phyloP scores from a whole-genome alignment of 2,329 filamentous ascomycete genomes.

The Sporothrix schenckii region DNA sequence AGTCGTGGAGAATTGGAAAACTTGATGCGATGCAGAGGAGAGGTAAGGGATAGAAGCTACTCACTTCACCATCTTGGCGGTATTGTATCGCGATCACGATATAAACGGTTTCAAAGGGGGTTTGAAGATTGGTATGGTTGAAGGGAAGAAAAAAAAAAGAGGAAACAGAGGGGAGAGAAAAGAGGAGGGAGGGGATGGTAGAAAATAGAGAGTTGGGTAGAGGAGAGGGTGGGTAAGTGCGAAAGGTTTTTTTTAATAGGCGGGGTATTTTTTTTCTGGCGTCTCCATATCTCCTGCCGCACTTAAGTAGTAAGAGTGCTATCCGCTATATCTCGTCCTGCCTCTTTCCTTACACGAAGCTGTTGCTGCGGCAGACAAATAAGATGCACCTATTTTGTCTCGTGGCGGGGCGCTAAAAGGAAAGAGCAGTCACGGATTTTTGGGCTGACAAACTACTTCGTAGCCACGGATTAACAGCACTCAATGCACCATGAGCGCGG shows the following conservation, averaged over 20 bases:
- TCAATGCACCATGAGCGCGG: not conserved
- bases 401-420: conserved; percentile 26
- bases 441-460: conserved; percentile 31
- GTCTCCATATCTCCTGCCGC: conserved; percentile 20
- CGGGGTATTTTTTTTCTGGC: conserved; percentile 34
- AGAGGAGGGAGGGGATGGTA: conserved; percentile 23
- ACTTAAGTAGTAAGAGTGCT: not conserved
- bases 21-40: not conserved
- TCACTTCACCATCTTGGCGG: conserved; percentile 99
- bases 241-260: conserved; percentile 33
- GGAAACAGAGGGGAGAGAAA: conserved; percentile 27
- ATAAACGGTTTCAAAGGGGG: conserved; percentile 34
- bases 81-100: conserved; percentile 53
- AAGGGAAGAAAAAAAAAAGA: conserved; percentile 27
- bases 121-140: conserved; percentile 31
- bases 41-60: conserved; percentile 48
- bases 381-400: conserved; percentile 27
- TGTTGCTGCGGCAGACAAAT: conserved; percentile 28
- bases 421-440: conserved; percentile 17
- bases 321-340: conserved; percentile 23
- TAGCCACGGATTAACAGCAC: not conserved
- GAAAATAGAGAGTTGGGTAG: conserved; percentile 27
- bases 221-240: conserved; percentile 30
- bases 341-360: conserved; percentile 19
- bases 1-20: conserved; percentile 10